Percentiles rank a stretch among this genome's conserved stretches.
These are phyloP conservation scores for Ogataea glucozyma DNA, from an alignment of 805 yeast species.

Conservation along the genomic window DNA sequence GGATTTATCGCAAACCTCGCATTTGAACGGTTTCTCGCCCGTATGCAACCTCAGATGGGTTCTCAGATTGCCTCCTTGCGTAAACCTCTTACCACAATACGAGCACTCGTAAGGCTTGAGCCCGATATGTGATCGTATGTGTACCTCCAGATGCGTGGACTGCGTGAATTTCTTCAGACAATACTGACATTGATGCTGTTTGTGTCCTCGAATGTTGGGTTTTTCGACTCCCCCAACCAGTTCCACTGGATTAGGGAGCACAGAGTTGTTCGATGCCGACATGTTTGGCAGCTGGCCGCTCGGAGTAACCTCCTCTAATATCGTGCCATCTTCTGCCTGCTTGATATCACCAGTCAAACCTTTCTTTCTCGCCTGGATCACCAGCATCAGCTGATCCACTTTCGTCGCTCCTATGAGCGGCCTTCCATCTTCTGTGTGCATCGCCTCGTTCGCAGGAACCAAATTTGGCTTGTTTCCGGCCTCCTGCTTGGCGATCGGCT, in stretches of 20 bases:
- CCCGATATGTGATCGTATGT: conserved; percentile 84
- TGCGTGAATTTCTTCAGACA: conserved; percentile 84
- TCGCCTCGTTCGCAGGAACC: conserved; percentile 48
- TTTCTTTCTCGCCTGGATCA: conserved; percentile 84
- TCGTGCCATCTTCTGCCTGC: conserved; percentile 69
- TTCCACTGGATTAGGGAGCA: conserved; percentile 59
- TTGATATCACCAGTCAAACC: conserved; percentile 65
- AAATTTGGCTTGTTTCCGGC: conserved; percentile 24
- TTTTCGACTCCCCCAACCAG: conserved; percentile 81
- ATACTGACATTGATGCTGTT: conserved; percentile 69
- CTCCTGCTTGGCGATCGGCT: conserved; percentile 14
- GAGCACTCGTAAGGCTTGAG: conserved; percentile 80
- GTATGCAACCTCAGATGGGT: conserved; percentile 87
- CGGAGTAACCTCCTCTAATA: conserved; percentile 46
- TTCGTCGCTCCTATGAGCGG: conserved; percentile 83
- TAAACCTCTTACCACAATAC: conserved; percentile 76
- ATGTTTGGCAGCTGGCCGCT: conserved; percentile 10
- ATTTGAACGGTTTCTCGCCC: conserved; percentile 87
- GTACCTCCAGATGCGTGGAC: conserved; percentile 89
- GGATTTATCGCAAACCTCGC: conserved; percentile 71
- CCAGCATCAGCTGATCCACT: conserved; percentile 88
- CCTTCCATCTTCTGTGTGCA: conserved; percentile 59
- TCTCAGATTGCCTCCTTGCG: conserved; percentile 87
- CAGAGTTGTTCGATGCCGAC: conserved; percentile 33
- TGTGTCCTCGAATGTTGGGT: conserved; percentile 45